Conservation (phyloP, 805 yeast species). For the Millerozyma acaciae region DNA sequence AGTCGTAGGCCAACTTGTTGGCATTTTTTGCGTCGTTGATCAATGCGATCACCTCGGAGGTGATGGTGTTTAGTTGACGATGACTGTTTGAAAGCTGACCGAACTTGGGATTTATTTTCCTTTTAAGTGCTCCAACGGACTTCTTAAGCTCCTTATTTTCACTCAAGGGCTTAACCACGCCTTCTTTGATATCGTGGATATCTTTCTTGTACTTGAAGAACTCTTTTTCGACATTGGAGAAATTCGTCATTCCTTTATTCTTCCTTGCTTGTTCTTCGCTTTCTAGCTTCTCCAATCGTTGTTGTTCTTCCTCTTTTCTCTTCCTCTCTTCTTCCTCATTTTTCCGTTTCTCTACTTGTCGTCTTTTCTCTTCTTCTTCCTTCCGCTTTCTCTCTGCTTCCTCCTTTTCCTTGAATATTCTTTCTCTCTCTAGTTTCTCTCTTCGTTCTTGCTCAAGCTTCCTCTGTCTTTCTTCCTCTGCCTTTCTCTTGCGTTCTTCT, state of each 20-base stretch:
- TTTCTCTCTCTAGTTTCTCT: slow-evolving; percentile 9
- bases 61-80: slow-evolving; percentile 52
- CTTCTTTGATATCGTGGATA: slow-evolving; percentile 55
- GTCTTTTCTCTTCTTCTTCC: slow-evolving; percentile 16
- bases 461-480: slow-evolving; percentile 11
- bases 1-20: slow-evolving; percentile 53
- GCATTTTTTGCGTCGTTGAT: slow-evolving; percentile 43
- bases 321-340: slow-evolving; percentile 20
- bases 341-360: slow-evolving; percentile 19
- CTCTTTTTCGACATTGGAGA: slow-evolving; percentile 33
- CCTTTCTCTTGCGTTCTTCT: slow-evolving; percentile 15
- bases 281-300: slow-evolving; percentile 11
- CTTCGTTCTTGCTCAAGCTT: slow-evolving; percentile 6
- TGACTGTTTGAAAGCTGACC: slow-evolving; percentile 84
- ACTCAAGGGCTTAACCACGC: slow-evolving; percentile 54
- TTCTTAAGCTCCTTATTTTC: slow-evolving; percentile 50
- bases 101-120: slow-evolving; percentile 81
- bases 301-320: slow-evolving; percentile 9
- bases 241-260: slow-evolving; percentile 25
- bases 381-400: slow-evolving; percentile 6
- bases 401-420: slow-evolving; percentile 4
- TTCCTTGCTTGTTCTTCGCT: slow-evolving; percentile 15
- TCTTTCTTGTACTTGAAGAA: slow-evolving; percentile 48
- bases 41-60: slow-evolving; percentile 46
- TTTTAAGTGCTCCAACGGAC: slow-evolving; percentile 53